These are phyloP conservation scores for Basipetospora chlamydospora DNA, from an alignment of 2,329 filamentous ascomycete genomes.

Conservation along the genomic window DNA sequence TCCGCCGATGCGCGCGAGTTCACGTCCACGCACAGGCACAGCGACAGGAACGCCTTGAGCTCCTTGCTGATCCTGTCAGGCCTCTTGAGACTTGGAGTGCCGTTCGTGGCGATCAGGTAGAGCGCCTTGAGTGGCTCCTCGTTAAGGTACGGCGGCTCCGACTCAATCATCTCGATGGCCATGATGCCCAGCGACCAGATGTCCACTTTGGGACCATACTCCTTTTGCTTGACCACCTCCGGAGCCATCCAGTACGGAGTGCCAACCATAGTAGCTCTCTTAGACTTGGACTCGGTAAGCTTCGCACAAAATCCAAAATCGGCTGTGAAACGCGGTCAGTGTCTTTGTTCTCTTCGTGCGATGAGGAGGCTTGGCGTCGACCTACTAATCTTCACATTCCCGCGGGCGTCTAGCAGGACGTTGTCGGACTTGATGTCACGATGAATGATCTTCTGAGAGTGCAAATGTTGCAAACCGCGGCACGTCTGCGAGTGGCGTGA, in stretches of 20 bases:
- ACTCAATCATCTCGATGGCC: conserved; percentile 99
- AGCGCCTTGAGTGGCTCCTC: conserved; percentile 95
- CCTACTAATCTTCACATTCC: conserved; percentile 95
- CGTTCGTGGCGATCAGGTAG: conserved; percentile 95
- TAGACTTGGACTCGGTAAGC: conserved; percentile 89
- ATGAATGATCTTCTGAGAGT: conserved; percentile 94
- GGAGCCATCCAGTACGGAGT: conserved; percentile 99
- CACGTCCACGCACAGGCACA: conserved; percentile 93
- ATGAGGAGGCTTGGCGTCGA: conserved; percentile 12
- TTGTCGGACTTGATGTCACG: conserved; percentile 99
- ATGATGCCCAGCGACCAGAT: conserved; percentile 99
- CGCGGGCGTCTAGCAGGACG: conserved; percentile 81
- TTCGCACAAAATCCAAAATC: conserved; percentile 99
- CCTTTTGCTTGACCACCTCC: conserved; percentile 98
- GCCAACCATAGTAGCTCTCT: conserved; percentile 97
- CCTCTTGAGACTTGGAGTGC: conserved; percentile 92
- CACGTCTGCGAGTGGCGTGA: conserved; percentile 52
- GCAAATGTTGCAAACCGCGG: conserved; percentile 84
- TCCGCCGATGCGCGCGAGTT: conserved; percentile 84
- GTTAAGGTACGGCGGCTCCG: conserved; percentile 92
- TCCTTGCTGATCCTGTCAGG: conserved; percentile 96
- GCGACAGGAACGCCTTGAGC: conserved; percentile 89
- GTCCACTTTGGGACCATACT: conserved; percentile 95
- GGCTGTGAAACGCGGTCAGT: conserved; percentile 39
- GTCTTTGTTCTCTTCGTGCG: neutral